phyloP scores from a whole-genome alignment of 371 early-diverging fungal species.

The Saksenaea oblongispora region DNA sequence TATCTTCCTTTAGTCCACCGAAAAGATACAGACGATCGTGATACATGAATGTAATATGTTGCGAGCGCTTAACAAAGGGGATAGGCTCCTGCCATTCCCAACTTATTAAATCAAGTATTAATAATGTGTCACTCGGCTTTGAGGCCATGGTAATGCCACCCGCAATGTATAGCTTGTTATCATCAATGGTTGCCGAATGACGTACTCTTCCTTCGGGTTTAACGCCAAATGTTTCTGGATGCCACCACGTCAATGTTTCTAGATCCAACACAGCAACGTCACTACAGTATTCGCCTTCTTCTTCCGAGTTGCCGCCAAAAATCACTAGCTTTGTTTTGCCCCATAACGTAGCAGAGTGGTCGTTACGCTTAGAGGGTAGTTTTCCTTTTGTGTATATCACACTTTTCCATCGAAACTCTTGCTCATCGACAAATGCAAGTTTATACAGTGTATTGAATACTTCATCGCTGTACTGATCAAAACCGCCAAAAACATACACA shows the following conservation, averaged over 20 bases:
- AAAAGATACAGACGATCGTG: constrained; percentile 62
- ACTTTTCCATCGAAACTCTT: constrained; percentile 54
- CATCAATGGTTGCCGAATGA: constrained; percentile 69
- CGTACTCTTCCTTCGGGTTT: constrained; percentile 59
- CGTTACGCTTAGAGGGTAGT: constrained; percentile 66
- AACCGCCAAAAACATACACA: constrained; percentile 70
- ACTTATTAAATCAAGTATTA: constrained; percentile 60
- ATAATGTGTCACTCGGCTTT: constrained; percentile 44
- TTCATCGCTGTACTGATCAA: constrained; percentile 70
- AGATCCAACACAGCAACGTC: constrained; percentile 66
- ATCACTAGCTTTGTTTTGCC: constrained; percentile 61
- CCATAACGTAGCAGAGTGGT: constrained; percentile 69
- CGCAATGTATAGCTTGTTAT: constrained; percentile 66
- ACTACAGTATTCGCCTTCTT: constrained; percentile 57
- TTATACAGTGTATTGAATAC: constrained; percentile 68
- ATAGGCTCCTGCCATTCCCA: constrained; percentile 68
- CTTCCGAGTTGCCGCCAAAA: constrained; percentile 75
- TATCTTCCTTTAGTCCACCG: constrained; percentile 66
- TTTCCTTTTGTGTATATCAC: constrained; percentile 63
- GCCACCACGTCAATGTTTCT: constrained; percentile 62
- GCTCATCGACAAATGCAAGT: constrained; percentile 35
- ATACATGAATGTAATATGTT: constrained; percentile 63
- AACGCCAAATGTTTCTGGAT: constrained; percentile 55
- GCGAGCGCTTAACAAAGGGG: constrained; percentile 57
- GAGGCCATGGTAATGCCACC: constrained; percentile 52